Percentiles rank a stretch among this genome's conserved stretches.
These are phyloP conservation scores for Apiotrichum akiyoshidainum DNA, from an alignment of 1,284 basidiomycete species.

Conservation along the genomic window DNA sequence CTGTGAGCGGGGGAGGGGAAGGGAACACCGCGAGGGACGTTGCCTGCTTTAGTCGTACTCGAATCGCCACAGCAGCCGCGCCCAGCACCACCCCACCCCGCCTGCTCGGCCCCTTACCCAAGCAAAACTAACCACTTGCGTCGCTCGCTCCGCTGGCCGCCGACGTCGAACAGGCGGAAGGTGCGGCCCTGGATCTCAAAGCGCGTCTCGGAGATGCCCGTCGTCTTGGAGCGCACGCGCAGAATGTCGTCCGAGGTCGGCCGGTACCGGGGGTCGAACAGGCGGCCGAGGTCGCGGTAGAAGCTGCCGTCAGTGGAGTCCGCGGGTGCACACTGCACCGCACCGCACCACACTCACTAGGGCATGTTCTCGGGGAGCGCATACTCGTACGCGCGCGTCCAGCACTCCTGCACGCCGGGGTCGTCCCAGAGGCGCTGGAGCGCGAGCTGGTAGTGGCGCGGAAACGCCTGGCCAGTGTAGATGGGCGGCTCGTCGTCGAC, in stretches of 20 bases:
- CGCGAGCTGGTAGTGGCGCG: constrained; percentile 61
- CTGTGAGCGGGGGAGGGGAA: not conserved
- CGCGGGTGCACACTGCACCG: no score
- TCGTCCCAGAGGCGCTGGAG: constrained; percentile 76
- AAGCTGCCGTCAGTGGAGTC: constrained; percentile 58
- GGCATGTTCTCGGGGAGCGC: constrained; percentile 74
- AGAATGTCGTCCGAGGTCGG: constrained; percentile 81
- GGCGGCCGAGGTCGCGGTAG: constrained; percentile 69
- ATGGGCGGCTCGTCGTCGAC: constrained; percentile 69
- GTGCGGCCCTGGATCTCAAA: constrained; percentile 57
- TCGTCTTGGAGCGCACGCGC: constrained; percentile 74
- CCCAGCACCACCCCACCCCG: not conserved
- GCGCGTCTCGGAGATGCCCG: constrained; percentile 82
- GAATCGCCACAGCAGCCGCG: no score
- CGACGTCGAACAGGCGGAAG: constrained; percentile 81
- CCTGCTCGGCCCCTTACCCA: not conserved
- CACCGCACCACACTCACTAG: constrained; percentile 54
- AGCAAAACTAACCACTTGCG: constrained; percentile 67
- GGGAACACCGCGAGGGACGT: not conserved
- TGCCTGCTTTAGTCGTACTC: no score
- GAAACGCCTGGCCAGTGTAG: constrained; percentile 75
- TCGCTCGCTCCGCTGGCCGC: constrained; percentile 87
- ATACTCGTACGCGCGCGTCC: constrained; percentile 74
- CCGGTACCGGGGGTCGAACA: constrained; percentile 69
- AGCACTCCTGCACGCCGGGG: constrained; percentile 67